Evolutionary conservation across 2,329 filamentous ascomycete genomes (phyloP).

Genomic region (Colletotrichum eremochloae): DNA sequence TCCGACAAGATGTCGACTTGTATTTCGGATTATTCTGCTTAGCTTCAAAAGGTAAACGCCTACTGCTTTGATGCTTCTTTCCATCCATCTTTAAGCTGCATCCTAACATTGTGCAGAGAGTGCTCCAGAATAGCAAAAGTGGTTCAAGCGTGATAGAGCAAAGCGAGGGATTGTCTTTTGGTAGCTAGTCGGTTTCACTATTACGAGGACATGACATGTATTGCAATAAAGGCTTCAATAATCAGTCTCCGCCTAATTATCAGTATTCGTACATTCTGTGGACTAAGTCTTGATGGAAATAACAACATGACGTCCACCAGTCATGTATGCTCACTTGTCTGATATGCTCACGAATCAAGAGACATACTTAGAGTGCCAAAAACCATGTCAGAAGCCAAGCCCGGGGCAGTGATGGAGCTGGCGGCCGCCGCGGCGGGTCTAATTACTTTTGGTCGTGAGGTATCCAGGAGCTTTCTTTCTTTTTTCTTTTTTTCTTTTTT

Average conservation of each 20-base stretch:
- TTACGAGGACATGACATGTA: too few relatives aligned
- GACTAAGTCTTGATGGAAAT: not conserved
- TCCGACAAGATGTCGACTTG: not conserved
- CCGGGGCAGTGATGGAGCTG: too few relatives aligned
- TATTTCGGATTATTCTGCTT: not conserved
- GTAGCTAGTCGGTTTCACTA: not conserved
- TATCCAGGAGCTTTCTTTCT: too few relatives aligned
- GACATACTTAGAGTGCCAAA: not conserved
- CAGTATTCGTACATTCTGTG: too few relatives aligned
- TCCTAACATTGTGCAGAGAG: not conserved
- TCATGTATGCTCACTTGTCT: accelerated
- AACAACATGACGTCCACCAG: not conserved
- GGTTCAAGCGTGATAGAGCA: not conserved
- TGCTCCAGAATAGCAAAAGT: not conserved
- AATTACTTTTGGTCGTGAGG: too few relatives aligned
- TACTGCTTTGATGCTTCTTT: not conserved
- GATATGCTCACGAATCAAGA: not conserved
- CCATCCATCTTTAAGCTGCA: not conserved
- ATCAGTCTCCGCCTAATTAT: not conserved
- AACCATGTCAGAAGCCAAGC: too few relatives aligned
- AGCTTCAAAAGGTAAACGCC: not conserved
- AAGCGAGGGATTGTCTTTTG: too few relatives aligned
- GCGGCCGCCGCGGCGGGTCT: too few relatives aligned
- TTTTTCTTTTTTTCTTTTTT: too few relatives aligned
- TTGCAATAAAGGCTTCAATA: not conserved